Evolutionary conservation across 2,329 filamentous ascomycete species (phyloP).

Genomic region (Endocalyx cinctus): DNA sequence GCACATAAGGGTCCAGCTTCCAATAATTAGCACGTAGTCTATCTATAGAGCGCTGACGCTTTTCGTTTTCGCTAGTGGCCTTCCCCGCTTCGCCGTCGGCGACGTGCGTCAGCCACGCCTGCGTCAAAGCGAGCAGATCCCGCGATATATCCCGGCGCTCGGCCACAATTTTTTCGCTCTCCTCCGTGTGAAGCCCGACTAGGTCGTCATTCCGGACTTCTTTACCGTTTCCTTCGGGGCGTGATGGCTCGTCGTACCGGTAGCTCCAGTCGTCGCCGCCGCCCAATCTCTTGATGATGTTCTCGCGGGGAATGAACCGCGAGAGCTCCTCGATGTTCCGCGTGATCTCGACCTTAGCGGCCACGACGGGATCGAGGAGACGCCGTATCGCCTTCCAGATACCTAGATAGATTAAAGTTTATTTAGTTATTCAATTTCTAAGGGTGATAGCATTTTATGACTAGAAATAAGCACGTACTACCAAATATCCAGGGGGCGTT

Average conservation of each 20-base stretch:
- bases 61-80: slow-evolving; percentile 42
- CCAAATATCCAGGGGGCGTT: slow-evolving; percentile 95
- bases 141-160: slow-evolving; percentile 58
- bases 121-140: slow-evolving; percentile 66
- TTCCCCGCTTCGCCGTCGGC: slow-evolving; percentile 36
- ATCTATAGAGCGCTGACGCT: slow-evolving; percentile 55
- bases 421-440: too few species aligned
- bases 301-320: slow-evolving; percentile 62
- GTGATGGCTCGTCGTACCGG: slow-evolving; percentile 69
- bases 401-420: too few species aligned
- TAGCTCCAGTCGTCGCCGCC: slow-evolving; percentile 81
- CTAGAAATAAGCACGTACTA: slow-evolving; percentile 53
- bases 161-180: slow-evolving; percentile 55
- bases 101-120: slow-evolving; percentile 59
- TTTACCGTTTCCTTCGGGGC: too few species aligned
- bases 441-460: too few species aligned
- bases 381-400: slow-evolving; percentile 90
- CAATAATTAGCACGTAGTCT: slow-evolving; percentile 72
- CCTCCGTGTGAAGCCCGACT: slow-evolving; percentile 56
- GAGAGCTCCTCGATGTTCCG: slow-evolving; percentile 72
- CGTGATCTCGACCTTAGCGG: slow-evolving; percentile 85
- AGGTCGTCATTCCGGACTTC: slow-evolving; percentile 71
- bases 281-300: slow-evolving; percentile 75
- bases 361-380: slow-evolving; percentile 92
- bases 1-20: slow-evolving; percentile 79